Conservation (phyloP, 2,329 filamentous ascomycete species). For the Ceratocystis eucalypticola region DNA sequence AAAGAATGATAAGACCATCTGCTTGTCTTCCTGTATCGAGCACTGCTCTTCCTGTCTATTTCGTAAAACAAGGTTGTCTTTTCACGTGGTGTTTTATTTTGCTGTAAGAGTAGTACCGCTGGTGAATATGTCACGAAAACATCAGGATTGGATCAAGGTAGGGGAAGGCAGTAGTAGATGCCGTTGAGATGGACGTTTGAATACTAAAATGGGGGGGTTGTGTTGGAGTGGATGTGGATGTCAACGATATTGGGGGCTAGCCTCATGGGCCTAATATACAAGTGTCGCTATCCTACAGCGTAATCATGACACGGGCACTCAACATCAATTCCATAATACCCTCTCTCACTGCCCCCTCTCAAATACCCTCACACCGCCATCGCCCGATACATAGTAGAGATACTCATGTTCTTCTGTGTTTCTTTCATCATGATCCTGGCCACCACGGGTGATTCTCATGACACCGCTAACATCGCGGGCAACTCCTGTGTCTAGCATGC, state of each 20-base stretch:
- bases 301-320: too few species aligned
- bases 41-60: conserved; percentile 3
- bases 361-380: conserved; percentile 72
- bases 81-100: neutral
- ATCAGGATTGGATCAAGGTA: too few species aligned
- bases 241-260: too few species aligned
- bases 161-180: neutral
- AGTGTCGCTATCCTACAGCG: too few species aligned
- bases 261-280: too few species aligned
- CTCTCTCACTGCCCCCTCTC: conserved; percentile 46
- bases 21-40: conserved; percentile 9
- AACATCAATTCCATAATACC: neutral
- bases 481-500: conserved; percentile 73
- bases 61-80: conserved; percentile 8
- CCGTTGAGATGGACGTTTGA: neutral
- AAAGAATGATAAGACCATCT: conserved; percentile 13
- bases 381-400: conserved; percentile 66
- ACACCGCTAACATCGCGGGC: conserved; percentile 86
- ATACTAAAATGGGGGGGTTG: neutral
- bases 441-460: conserved; percentile 55
- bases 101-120: neutral
- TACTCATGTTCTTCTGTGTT: conserved; percentile 51
- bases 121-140: neutral
- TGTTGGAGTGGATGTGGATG: too few species aligned
- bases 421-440: conserved; percentile 23